Evolutionary conservation across 805 yeast species (phyloP).

Genomic region (Candida khao-thaluensis): DNA sequence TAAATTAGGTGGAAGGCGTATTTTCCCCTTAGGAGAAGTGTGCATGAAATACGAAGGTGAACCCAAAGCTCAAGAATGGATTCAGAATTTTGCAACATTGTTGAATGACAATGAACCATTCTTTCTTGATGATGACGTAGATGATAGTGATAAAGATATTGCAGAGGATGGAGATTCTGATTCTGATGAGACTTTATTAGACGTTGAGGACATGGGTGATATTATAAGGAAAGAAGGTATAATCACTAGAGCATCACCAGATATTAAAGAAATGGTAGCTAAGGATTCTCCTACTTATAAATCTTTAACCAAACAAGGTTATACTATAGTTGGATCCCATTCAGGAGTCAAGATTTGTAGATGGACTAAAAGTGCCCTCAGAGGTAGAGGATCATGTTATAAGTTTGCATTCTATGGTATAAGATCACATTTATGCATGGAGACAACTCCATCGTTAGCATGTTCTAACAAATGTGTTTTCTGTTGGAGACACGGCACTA

Average conservation of each 20-base stretch:
- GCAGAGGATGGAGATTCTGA: slow-evolving; percentile 33
- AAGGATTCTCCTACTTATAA: slow-evolving; percentile 85
- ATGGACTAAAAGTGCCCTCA: slow-evolving; percentile 92
- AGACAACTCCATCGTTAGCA: slow-evolving; percentile 88
- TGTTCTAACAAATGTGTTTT: slow-evolving; percentile 95
- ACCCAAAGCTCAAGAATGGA: slow-evolving; percentile 64
- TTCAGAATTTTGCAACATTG: slow-evolving; percentile 54
- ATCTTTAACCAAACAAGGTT: slow-evolving; percentile 88
- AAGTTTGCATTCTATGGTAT: slow-evolving; percentile 92
- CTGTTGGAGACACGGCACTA: slow-evolving; percentile 97
- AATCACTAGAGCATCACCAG: slow-evolving; percentile 13
- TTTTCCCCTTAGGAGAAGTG: slow-evolving; percentile 79
- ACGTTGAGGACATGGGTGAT: slow-evolving; percentile 86
- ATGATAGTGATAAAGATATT: slow-evolving; percentile 49
- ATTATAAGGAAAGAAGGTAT: slow-evolving; percentile 43
- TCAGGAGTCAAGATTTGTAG: slow-evolving; percentile 94
- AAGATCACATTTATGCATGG: slow-evolving; percentile 90
- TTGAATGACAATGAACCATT: slow-evolving; percentile 73
- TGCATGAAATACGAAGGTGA: slow-evolving; percentile 75
- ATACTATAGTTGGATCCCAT: slow-evolving; percentile 88
- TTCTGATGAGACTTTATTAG: slow-evolving; percentile 53
- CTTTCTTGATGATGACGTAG: slow-evolving; percentile 55
- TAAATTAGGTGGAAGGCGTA: slow-evolving; percentile 80
- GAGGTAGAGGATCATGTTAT: slow-evolving; percentile 94
- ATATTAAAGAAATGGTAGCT: slow-evolving; percentile 80